Conservation (phyloP, 495 filamentous ascomycete genomes). For the Xylaria grammica region DNA sequence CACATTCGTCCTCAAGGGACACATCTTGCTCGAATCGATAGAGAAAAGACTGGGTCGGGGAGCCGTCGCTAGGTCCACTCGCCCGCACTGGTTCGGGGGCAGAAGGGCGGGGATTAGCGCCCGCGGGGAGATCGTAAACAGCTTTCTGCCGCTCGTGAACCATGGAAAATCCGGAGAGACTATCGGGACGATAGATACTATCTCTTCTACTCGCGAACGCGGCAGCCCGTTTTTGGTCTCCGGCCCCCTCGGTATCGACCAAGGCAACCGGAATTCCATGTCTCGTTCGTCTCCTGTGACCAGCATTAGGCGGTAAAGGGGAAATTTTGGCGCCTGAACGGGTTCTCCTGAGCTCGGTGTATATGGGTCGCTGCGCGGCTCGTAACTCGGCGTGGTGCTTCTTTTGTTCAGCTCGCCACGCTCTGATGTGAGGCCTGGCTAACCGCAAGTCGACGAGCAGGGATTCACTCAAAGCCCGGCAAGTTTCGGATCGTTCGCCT, state of each 20-base stretch:
- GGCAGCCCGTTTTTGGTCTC: conserved; percentile 25
- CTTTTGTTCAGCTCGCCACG: conserved; percentile 28
- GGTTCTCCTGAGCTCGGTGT: conserved; percentile 28
- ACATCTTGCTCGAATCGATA: conserved; percentile 14
- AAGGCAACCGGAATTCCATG: conserved; percentile 36
- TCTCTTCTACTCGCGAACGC: conserved; percentile 1
- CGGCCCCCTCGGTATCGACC: conserved; percentile 25
- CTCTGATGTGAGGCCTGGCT: conserved; percentile 21
- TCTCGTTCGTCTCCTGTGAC: conserved; percentile 26
- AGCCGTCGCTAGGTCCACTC: conserved; percentile 16
- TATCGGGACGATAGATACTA: conserved; percentile 35
- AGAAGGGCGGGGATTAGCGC: not conserved
- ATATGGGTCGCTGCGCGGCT: conserved; percentile 10
- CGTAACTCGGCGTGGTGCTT: conserved; percentile 9
- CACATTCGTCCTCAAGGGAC: conserved; percentile 11
- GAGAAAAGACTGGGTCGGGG: conserved; percentile 11
- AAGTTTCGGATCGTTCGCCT: conserved; percentile 17
- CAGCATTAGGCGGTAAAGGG: conserved; percentile 10
- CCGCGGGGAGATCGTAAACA: conserved; percentile 2
- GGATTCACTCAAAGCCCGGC: conserved; percentile 28
- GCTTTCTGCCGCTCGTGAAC: not conserved
- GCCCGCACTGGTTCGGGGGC: conserved; percentile 11
- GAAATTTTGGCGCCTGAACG: conserved; percentile 13
- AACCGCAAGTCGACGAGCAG: conserved; percentile 23
- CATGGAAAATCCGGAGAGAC: conserved; percentile 24